Percentiles rank a stretch among this genome's conserved stretches.
These are phyloP conservation scores for Bryum argenteum DNA, from an alignment of 225 moss, liverwort and hornwort species.

Conservation along the genomic window DNA sequence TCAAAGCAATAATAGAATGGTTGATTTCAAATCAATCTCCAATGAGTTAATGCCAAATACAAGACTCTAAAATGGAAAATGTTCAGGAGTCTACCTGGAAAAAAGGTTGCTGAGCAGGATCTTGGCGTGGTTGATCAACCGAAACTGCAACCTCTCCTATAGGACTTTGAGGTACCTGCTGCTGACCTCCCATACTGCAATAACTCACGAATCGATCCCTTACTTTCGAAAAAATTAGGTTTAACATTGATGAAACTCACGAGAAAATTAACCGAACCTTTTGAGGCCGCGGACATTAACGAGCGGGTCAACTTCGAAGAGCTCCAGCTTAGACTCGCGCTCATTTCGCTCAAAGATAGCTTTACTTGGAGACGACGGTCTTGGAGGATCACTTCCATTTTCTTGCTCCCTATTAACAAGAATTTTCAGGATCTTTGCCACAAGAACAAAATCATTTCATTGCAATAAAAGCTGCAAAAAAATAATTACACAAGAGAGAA, in stretches of 20 bases:
- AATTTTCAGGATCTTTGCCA: not conserved
- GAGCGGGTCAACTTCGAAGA: slow-evolving; percentile 92
- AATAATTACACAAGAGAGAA: not conserved
- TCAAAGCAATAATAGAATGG: not conserved
- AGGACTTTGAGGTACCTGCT: slow-evolving; percentile 60
- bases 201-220: not conserved
- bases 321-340: slow-evolving; percentile 97
- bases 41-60: not conserved
- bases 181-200: slow-evolving; percentile 79
- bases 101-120: slow-evolving; percentile 64
- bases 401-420: slow-evolving; percentile 43
- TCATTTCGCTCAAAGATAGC: slow-evolving; percentile 74
- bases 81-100: slow-evolving; percentile 43
- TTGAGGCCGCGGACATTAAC: slow-evolving; percentile 95
- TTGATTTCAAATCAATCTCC: slow-evolving; percentile 9
- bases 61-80: not conserved
- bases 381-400: slow-evolving; percentile 45
- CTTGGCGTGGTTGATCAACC: slow-evolving; percentile 47
- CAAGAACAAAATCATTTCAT: not conserved
- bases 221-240: not conserved
- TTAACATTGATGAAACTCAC: not conserved
- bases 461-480: not conserved
- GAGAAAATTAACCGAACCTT: slow-evolving; percentile 48
- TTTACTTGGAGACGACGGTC: slow-evolving; percentile 57
- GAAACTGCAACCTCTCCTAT: slow-evolving; percentile 63